phyloP scores from a whole-genome alignment of 2,329 filamentous ascomycete genomes.

The Ascocoryne sarcoides region DNA sequence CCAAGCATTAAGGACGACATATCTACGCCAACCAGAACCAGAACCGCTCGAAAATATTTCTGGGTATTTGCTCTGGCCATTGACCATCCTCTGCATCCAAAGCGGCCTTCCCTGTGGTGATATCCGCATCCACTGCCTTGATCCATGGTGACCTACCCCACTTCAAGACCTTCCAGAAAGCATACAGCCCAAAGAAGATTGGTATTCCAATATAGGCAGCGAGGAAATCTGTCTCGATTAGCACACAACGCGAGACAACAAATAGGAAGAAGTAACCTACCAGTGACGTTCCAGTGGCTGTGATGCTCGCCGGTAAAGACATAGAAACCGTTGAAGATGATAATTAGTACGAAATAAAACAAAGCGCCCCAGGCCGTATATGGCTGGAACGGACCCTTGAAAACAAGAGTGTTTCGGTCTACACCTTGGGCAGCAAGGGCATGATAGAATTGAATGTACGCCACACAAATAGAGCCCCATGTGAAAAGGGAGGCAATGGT shows the following conservation, averaged over 20 bases:
- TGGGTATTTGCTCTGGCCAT: constrained; percentile 32
- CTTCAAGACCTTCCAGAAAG: constrained; percentile 64
- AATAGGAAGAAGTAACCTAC: constrained; percentile 15
- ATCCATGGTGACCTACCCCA: constrained; percentile 45
- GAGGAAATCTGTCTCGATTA: constrained; percentile 58
- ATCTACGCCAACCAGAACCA: constrained; percentile 39
- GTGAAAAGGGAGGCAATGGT: constrained; percentile 70
- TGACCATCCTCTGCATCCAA: constrained; percentile 35
- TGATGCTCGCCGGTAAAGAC: constrained; percentile 57
- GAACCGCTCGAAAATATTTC: constrained; percentile 34
- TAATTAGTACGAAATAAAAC: constrained; percentile 57
- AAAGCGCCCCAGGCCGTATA: constrained; percentile 61
- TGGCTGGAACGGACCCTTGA: constrained; percentile 60
- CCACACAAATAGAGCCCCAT: constrained; percentile 59
- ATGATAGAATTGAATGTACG: constrained; percentile 64
- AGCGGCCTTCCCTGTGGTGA: constrained; percentile 36
- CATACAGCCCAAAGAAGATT: constrained; percentile 59
- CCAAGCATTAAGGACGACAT: too few species aligned
- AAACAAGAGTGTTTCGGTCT: constrained; percentile 58
- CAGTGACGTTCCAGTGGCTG: constrained; percentile 54
- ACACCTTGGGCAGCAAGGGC: constrained; percentile 63
- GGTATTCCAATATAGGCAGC: constrained; percentile 68
- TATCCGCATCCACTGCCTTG: constrained; percentile 33
- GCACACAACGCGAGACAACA: too few species aligned
- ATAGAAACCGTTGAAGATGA: constrained; percentile 65